Conservation (phyloP, 805 yeast species). For the Scheffersomyces ergatensis region DNA sequence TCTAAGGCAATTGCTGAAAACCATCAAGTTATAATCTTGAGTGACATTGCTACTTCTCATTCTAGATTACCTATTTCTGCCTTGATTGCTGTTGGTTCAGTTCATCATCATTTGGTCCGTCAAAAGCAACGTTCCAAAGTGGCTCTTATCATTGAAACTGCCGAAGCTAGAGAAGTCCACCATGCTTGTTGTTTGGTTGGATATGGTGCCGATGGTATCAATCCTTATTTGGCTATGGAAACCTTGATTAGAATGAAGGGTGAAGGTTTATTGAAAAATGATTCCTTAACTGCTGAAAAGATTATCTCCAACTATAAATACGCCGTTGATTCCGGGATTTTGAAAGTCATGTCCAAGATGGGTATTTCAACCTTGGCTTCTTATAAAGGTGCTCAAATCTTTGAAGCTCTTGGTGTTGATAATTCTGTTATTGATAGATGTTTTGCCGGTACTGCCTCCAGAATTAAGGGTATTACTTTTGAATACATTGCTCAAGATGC, state of each 20-base stretch:
- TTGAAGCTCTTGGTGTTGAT: constrained; percentile 95
- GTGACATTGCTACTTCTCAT: constrained; percentile 63
- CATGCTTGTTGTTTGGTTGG: constrained; percentile 93
- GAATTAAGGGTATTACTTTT: constrained; percentile 93
- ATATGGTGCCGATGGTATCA: constrained; percentile 95
- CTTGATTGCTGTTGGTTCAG: constrained; percentile 92
- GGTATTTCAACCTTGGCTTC: constrained; percentile 97
- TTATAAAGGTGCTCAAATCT: constrained; percentile 98
- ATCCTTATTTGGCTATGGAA: constrained; percentile 92
- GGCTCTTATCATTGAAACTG: constrained; percentile 88
- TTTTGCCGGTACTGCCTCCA: constrained; percentile 95
- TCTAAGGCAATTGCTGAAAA: constrained; percentile 77
- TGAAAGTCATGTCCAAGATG: constrained; percentile 98
- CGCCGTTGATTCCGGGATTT: constrained; percentile 85
- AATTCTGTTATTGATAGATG: constrained; percentile 93
- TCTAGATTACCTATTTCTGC: constrained; percentile 80
- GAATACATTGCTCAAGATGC: constrained; percentile 97
- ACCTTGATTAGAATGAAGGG: constrained; percentile 79
- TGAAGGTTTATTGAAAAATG: constrained; percentile 66
- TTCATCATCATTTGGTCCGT: constrained; percentile 93
- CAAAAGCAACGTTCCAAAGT: constrained; percentile 95
- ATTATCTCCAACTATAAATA: constrained; percentile 76
- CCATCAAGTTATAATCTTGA: constrained; percentile 70
- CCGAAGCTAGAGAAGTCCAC: constrained; percentile 97
- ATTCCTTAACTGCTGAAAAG: constrained; percentile 53